phyloP scores from a whole-genome alignment of 2,329 filamentous ascomycete genomes.

The Monilinia laxa region DNA sequence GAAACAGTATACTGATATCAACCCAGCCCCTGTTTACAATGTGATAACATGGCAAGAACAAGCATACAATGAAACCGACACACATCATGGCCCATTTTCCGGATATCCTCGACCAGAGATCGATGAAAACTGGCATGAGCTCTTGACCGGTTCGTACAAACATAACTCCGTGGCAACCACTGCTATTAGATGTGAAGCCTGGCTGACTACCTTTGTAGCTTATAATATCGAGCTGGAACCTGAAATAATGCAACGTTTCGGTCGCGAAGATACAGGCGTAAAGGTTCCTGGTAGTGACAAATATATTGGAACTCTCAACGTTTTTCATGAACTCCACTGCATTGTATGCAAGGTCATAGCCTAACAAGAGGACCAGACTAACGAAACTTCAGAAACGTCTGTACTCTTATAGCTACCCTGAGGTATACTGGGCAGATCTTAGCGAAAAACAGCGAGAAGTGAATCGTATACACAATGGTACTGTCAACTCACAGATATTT shows the following conservation, averaged over 20 bases:
- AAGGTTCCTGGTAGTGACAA: neutral
- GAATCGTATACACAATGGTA: neutral
- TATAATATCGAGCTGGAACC: constrained; percentile 1
- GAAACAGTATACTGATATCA: neutral
- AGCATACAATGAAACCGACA: neutral
- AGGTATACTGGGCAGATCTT: neutral
- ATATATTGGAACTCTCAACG: neutral
- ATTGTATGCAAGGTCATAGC: neutral
- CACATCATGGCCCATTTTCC: constrained; percentile 4
- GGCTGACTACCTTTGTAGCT: neutral
- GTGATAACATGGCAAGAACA: constrained; percentile 8
- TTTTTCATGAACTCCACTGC: neutral
- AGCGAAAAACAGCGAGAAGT: neutral
- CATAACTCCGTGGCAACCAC: too few species aligned
- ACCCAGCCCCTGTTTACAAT: neutral
- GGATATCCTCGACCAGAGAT: constrained; percentile 9
- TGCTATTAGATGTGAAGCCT: neutral
- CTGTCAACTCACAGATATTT: neutral
- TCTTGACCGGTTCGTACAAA: neutral
- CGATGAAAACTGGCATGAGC: constrained; percentile 8
- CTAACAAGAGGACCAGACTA: neutral
- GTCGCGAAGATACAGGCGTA: neutral
- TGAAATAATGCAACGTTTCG: neutral
- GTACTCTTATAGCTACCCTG: neutral
- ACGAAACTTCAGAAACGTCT: neutral